phyloP scores from a whole-genome alignment of 2,329 filamentous ascomycete genomes.

The Scleromitrula shiraiana region DNA sequence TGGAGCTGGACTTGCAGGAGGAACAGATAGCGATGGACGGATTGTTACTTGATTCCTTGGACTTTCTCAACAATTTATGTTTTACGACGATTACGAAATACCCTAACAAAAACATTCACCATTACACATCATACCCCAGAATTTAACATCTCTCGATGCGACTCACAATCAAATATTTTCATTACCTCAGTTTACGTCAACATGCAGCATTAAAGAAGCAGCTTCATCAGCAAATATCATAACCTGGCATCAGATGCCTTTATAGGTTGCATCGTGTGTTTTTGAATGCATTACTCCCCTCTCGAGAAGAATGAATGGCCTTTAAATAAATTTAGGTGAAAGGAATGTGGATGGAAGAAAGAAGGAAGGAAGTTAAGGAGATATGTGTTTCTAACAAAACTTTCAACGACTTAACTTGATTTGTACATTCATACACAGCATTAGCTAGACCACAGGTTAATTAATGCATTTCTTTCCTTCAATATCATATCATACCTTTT shows the following conservation, averaged over 20 bases:
- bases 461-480: background rate
- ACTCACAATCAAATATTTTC: background rate
- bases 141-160: background rate
- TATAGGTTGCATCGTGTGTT: too few relatives aligned
- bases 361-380: background rate
- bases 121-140: background rate
- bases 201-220: conserved; percentile 4
- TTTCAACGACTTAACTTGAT: too few relatives aligned
- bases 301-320: conserved; percentile 1
- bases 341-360: background rate
- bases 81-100: background rate
- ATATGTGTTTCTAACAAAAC: background rate
- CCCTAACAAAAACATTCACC: background rate
- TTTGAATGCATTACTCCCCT: conserved; percentile 8
- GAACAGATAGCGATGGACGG: conserved; percentile 2
- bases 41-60: background rate
- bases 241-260: conserved; percentile 7
- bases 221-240: background rate
- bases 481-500: too few relatives aligned
- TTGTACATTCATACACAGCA: background rate
- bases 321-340: background rate
- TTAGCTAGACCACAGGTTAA: background rate
- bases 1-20: background rate
- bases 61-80: background rate
- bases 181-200: background rate